Percentiles rank a stretch among this genome's conserved stretches.
phyloP scores from a whole-genome alignment of 306 rosid species.

The Cucumis melo region DNA sequence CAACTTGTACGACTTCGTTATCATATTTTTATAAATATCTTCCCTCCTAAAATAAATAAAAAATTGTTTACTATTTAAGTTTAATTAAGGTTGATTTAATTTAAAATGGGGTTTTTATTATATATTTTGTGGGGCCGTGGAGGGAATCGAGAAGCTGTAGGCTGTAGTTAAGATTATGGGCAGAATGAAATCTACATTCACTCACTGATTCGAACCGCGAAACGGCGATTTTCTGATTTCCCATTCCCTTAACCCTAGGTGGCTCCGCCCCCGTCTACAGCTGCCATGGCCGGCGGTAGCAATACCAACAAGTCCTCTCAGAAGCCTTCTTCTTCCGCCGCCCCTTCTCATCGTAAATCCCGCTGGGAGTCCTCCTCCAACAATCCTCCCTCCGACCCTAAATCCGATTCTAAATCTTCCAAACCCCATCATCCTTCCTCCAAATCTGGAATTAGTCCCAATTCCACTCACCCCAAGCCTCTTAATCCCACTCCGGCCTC shows the following conservation, averaged over 20 bases:
- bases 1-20: no score
- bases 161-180: not conserved
- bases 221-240: not conserved
- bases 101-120: no score
- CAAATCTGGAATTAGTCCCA: constrained; percentile 21
- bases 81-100: no score
- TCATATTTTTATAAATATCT: no score
- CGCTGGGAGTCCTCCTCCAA: constrained; percentile 55
- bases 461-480: constrained; percentile 22
- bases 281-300: constrained; percentile 71
- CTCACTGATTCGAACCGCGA: not conserved
- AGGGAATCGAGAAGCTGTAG: not conserved
- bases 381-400: constrained; percentile 25
- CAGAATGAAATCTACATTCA: not conserved
- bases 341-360: constrained; percentile 51
- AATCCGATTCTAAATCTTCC: constrained; percentile 22
- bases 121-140: not conserved
- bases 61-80: no score
- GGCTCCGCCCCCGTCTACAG: not conserved
- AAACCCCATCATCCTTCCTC: constrained; percentile 26
- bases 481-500: constrained; percentile 8
- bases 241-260: constrained; percentile 5
- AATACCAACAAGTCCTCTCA: constrained; percentile 24
- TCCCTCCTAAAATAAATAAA: no score
- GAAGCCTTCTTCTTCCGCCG: constrained; percentile 32